A percentile compares a stretch with the other conserved stretches of the same genome.
These are phyloP conservation scores for Crithidia mellificae DNA, from an alignment of 208 protist genomes.

Conservation along the genomic window DNA sequence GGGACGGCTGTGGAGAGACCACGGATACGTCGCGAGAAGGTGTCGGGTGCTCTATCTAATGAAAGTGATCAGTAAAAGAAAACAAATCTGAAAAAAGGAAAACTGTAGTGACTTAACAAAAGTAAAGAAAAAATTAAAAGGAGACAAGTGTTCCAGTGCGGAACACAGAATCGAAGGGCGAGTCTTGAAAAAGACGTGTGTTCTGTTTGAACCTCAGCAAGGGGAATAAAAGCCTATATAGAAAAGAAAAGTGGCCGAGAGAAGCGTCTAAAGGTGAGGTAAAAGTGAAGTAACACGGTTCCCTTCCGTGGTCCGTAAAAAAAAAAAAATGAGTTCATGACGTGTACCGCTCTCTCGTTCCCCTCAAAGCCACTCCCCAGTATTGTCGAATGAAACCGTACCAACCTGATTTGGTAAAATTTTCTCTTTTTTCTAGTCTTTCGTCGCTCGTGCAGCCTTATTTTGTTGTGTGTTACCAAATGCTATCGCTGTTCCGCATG, in stretches of 20 bases:
- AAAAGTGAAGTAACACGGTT: too few species aligned
- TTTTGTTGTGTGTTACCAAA: slow-evolving; percentile 10
- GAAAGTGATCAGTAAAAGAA: slow-evolving; percentile 14
- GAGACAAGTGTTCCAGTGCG: too few species aligned
- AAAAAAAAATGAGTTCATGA: too few species aligned
- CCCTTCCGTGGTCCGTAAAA: too few species aligned
- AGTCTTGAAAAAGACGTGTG: slow-evolving; percentile 21
- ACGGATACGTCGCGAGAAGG: slow-evolving; percentile 5
- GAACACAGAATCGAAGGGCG: not conserved
- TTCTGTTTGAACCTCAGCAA: not conserved
- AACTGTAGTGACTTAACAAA: slow-evolving; percentile 19
- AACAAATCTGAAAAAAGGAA: slow-evolving; percentile 4
- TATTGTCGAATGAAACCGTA: too few species aligned
- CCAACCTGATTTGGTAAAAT: too few species aligned
- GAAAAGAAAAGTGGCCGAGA: too few species aligned
- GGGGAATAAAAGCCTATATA: not conserved
- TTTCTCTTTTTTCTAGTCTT: too few species aligned
- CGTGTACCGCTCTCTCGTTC: too few species aligned
- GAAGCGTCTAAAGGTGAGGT: too few species aligned
- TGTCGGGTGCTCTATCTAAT: slow-evolving; percentile 1
- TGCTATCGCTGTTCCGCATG: slow-evolving; percentile 21
- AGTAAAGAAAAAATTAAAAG: slow-evolving; percentile 4
- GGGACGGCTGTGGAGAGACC: slow-evolving; percentile 11
- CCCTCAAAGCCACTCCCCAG: too few species aligned
- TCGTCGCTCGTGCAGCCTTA: not conserved